These are phyloP conservation scores for Reticulascus tulasneorum DNA, from an alignment of 2,329 filamentous ascomycete genomes.

Conservation along the genomic window DNA sequence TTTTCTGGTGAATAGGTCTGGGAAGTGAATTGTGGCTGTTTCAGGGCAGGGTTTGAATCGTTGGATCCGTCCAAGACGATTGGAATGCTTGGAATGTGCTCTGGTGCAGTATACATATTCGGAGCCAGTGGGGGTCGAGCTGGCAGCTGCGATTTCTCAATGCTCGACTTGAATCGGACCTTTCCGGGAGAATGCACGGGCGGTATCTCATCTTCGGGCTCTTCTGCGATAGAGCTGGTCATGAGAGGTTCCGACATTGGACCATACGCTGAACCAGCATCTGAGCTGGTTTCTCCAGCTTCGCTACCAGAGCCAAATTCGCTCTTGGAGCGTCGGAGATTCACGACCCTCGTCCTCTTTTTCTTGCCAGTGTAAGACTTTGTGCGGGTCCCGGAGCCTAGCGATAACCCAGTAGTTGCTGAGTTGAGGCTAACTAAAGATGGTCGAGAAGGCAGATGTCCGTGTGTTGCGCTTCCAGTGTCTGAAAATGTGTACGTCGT, in stretches of 20 bases:
- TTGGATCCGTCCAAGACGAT: constrained; percentile 8
- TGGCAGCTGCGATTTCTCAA: constrained; percentile 22
- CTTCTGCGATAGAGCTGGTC: constrained; percentile 54
- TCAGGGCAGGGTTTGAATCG: constrained; percentile 13
- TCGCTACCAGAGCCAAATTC: constrained; percentile 50
- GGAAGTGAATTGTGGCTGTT: constrained; percentile 5
- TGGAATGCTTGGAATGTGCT: constrained; percentile 7
- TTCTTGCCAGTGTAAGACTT: constrained; percentile 64
- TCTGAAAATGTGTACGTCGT: constrained; percentile 74
- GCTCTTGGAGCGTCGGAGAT: constrained; percentile 63
- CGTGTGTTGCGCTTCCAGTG: constrained; percentile 59
- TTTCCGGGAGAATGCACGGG: constrained; percentile 27
- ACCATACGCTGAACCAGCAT: constrained; percentile 50
- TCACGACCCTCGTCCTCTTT: constrained; percentile 80
- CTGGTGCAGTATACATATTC: constrained; percentile 25
- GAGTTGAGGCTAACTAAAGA: constrained; percentile 62
- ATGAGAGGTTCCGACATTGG: constrained; percentile 60
- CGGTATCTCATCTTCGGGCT: constrained; percentile 46
- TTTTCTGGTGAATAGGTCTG: too few relatives aligned
- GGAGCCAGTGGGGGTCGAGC: constrained; percentile 27
- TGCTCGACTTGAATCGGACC: constrained; percentile 35
- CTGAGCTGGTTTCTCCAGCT: constrained; percentile 47
- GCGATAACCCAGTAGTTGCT: constrained; percentile 56
- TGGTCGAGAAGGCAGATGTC: constrained; percentile 63
- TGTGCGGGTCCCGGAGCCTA: constrained; percentile 55